Conservation (phyloP, 129 eudicot species). For the Sambucus nigra region DNA sequence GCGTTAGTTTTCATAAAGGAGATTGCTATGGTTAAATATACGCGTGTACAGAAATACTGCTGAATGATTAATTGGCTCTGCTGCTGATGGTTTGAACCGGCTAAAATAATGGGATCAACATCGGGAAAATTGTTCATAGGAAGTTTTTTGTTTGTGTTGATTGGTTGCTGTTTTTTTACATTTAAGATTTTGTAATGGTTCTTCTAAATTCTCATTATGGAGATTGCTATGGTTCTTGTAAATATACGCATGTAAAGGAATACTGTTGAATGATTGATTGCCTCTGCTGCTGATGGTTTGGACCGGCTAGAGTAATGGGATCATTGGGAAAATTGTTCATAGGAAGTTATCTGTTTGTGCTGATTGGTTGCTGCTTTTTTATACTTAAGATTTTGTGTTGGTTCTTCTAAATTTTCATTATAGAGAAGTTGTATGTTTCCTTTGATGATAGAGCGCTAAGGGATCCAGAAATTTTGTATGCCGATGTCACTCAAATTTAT, state of each 20-base stretch:
- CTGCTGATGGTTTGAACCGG: not conserved
- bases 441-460: no score
- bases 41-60: not conserved
- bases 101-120: not conserved
- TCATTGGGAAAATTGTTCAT: not conserved
- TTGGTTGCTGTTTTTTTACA: conserved; percentile 12
- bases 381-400: conserved; percentile 15
- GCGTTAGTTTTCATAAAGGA: conserved; percentile 18
- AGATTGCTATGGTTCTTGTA: conserved; percentile 5
- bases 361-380: conserved; percentile 15
- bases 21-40: not conserved
- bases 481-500: no score
- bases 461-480: no score
- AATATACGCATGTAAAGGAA: not conserved
- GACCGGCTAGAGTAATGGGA: not conserved
- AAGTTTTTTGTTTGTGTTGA: conserved; percentile 11
- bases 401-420: conserved; percentile 2
- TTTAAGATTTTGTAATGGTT: conserved; percentile 16
- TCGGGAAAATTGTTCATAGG: not conserved
- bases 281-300: conserved; percentile 1
- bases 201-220: conserved; percentile 5
- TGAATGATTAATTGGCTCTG: not conserved
- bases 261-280: not conserved
- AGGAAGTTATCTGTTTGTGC: conserved; percentile 7
- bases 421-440: no score